These are phyloP conservation scores for Linaria vulgaris DNA, from an alignment of 257 asterid species.

Conservation along the genomic window DNA sequence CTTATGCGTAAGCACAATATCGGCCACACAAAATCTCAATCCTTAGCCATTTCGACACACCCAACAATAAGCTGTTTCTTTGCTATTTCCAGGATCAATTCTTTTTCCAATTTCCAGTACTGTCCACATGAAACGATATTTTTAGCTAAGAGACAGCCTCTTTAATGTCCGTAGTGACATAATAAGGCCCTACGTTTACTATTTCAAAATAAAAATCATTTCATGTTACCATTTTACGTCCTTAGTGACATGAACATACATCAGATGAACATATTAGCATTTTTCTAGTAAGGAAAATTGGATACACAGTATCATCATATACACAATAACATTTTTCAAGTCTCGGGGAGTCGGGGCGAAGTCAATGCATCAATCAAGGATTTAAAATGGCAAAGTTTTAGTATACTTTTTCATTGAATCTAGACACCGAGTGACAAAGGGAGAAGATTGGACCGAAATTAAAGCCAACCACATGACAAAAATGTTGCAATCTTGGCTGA, in stretches of 20 bases:
- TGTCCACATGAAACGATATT: conserved; percentile 18
- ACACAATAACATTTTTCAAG: too few relatives aligned
- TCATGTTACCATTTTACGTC: too few relatives aligned
- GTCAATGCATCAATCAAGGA: conserved; percentile 17
- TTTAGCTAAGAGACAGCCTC: conserved; percentile 38
- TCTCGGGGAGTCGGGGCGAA: too few relatives aligned
- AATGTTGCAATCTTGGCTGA: conserved; percentile 34
- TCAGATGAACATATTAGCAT: too few relatives aligned
- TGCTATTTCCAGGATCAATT: background rate
- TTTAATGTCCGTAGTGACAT: conserved; percentile 39
- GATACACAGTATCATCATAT: too few relatives aligned
- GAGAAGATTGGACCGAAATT: background rate
- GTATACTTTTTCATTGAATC: conserved; percentile 34
- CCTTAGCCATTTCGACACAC: conserved; percentile 9
- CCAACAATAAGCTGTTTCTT: background rate
- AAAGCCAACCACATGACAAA: conserved; percentile 22
- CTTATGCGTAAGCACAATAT: background rate
- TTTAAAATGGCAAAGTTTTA: too few relatives aligned
- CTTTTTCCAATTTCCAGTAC: background rate
- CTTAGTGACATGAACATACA: conserved; percentile 16
- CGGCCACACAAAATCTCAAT: conserved; percentile 7
- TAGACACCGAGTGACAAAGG: conserved; percentile 36
- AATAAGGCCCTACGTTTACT: too few relatives aligned
- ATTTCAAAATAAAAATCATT: too few relatives aligned
- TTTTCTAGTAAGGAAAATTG: too few relatives aligned